Evolutionary conservation across 768 basidiomycete genomes (phyloP).

Genomic region (Leucocoprinus leucothites): DNA sequence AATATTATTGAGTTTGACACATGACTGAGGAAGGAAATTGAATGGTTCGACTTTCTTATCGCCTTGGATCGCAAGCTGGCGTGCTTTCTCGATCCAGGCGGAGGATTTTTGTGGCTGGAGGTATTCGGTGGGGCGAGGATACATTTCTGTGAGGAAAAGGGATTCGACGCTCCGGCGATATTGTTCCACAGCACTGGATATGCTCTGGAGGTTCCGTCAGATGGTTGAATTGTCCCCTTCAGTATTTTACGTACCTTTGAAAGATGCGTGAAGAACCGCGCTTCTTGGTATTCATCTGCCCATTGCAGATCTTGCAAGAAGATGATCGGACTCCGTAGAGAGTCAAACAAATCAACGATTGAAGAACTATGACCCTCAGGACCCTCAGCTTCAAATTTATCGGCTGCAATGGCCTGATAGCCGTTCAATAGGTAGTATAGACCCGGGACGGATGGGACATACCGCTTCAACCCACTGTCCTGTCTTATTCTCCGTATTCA

Average conservation of each 20-base stretch:
- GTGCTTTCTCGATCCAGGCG: slow-evolving; percentile 85
- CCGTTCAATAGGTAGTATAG: neutral
- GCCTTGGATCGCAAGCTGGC: slow-evolving; percentile 66
- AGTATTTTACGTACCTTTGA: slow-evolving; percentile 60
- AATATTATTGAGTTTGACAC: slow-evolving; percentile 97
- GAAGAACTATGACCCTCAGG: slow-evolving; percentile 90
- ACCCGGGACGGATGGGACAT: slow-evolving; percentile 27
- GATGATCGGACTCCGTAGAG: slow-evolving; percentile 83
- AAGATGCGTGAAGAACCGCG: slow-evolving; percentile 84
- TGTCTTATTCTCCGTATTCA: slow-evolving; percentile 87
- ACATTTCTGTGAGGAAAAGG: slow-evolving; percentile 95
- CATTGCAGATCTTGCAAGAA: slow-evolving; percentile 90
- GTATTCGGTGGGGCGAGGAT: slow-evolving; percentile 75
- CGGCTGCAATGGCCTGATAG: slow-evolving; percentile 63
- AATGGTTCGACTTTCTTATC: slow-evolving; percentile 95
- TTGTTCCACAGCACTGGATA: slow-evolving; percentile 88
- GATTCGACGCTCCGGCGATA: slow-evolving; percentile 87
- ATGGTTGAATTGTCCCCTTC: neutral
- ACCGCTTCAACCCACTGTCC: slow-evolving; percentile 92
- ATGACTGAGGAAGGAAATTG: slow-evolving; percentile 90
- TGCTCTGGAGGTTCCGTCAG: slow-evolving; percentile 49
- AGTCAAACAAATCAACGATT: slow-evolving; percentile 94
- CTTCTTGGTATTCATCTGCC: slow-evolving; percentile 87
- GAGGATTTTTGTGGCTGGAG: slow-evolving; percentile 83
- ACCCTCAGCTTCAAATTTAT: slow-evolving; percentile 82